Base-by-base conservation (phyloP, 305 asterid genomes). In the Rubia tinctorum region DNA sequence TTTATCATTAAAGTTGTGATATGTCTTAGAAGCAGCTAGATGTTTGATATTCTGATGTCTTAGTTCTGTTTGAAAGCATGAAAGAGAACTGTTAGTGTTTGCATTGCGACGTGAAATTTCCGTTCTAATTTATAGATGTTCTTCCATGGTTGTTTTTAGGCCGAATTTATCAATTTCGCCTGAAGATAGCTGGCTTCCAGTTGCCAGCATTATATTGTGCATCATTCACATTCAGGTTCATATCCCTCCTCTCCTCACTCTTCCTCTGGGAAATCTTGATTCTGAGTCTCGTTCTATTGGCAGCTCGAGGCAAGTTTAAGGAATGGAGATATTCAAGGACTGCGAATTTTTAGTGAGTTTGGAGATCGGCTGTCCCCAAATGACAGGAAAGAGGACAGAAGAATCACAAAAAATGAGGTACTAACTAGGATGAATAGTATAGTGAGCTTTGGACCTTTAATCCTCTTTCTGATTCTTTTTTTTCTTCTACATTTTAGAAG, bases 121-220 rank as follows among this genome's bases (percentile, higher is more conserved):
- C 22, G 23, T 20, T 20, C 72, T 78, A 14, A 68, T 73, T 14
- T n/a, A 44, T 18, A 30, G 8, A 53, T 43, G 27, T 49, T 64
- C 44, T 69, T 59, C 53, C 20, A 40, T 23, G 12, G 55, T 51
- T 69, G 23, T 53, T 45, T 70, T 68, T 66, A 92, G 99, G 89
- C 77, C 96, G 40, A 89, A 89, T 80, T 86, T 91, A 72, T 94
- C 99, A 27, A 77, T 94, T 74, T 91, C 93, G 76, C 98, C 96
- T 1, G 99, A 94, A 66, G 99, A 94, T 30, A 91, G 98, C 86
- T 94, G 97, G 97, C 83, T 94, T 82, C 99, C 99, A 47, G 78
- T 94, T 73, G 88, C 91, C 51, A 94, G 99, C 91, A 91, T 94
- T 84, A 82, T 92, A 81, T 84, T 87, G 51, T 86, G 98, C 86